phyloP scores from a whole-genome alignment of 2,329 filamentous ascomycete species.

The Tricladium varicosporioides region DNA sequence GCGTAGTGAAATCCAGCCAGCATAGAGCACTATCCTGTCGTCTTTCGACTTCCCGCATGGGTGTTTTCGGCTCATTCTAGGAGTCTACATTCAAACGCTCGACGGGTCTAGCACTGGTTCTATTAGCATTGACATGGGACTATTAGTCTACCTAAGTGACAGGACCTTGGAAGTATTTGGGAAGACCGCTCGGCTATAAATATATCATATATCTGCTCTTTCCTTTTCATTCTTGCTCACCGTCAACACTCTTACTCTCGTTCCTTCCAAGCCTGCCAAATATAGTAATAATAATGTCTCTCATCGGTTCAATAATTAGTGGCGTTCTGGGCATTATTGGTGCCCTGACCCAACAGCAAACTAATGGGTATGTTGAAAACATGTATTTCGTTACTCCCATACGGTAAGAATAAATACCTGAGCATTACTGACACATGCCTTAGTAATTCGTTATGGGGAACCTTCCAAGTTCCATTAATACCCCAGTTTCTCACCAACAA shows the following conservation, averaged over 20 bases:
- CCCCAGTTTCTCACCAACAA: slow-evolving; percentile 47
- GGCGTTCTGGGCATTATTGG: slow-evolving; percentile 15
- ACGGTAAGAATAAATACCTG: background rate
- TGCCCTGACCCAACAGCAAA: slow-evolving; percentile 23
- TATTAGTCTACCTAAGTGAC: too few species aligned
- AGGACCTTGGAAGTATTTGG: too few species aligned
- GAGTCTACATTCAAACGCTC: too few species aligned
- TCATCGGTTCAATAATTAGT: slow-evolving; percentile 15
- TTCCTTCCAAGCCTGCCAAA: background rate
- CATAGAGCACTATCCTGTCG: too few species aligned
- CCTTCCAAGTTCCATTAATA: slow-evolving; percentile 32
- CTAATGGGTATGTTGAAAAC: slow-evolving; percentile 24
- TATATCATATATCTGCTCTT: too few species aligned
- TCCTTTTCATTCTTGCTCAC: background rate
- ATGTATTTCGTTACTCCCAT: background rate
- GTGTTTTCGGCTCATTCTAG: too few species aligned
- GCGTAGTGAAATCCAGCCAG: too few species aligned
- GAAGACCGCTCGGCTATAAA: too few species aligned
- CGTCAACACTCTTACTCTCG: background rate
- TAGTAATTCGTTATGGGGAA: slow-evolving; percentile 32
- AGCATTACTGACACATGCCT: slow-evolving; percentile 1
- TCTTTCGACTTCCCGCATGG: too few species aligned
- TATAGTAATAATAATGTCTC: slow-evolving; percentile 15
- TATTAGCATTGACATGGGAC: too few species aligned
- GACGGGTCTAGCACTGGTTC: too few species aligned